phyloP scores from a whole-genome alignment of 768 basidiomycete genomes.

The Lentinula edodes region DNA sequence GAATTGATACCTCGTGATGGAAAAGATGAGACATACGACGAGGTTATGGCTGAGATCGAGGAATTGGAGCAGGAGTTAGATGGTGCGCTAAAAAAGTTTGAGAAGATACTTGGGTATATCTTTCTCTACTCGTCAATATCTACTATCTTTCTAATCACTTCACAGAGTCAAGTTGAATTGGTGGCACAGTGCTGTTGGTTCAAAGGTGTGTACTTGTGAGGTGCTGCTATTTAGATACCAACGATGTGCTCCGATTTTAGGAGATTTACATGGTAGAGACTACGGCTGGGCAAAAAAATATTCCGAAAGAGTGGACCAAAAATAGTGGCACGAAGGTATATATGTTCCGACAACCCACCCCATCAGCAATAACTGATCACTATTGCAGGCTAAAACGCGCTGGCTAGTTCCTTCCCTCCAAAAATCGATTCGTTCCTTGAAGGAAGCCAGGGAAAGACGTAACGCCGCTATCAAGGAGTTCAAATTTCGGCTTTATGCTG shows the following conservation, averaged over 20 bases:
- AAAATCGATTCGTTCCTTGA: constrained; percentile 69
- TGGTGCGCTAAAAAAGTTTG: constrained; percentile 56
- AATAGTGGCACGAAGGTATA: constrained; percentile 76
- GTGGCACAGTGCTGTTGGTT: constrained; percentile 80
- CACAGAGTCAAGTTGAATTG: constrained; percentile 46
- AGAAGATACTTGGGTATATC: constrained; percentile 60
- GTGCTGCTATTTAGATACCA: not conserved
- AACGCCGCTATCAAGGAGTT: constrained; percentile 78
- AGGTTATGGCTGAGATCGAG: constrained; percentile 63
- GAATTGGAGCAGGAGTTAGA: constrained; percentile 69
- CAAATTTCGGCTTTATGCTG: constrained; percentile 68
- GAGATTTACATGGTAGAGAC: constrained; percentile 91
- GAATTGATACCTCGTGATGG: constrained; percentile 80
- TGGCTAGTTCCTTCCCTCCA: constrained; percentile 75
- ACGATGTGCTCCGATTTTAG: constrained; percentile 27
- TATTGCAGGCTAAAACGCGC: constrained; percentile 57
- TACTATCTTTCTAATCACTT: constrained; percentile 7
- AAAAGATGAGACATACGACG: constrained; percentile 82
- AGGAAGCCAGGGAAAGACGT: constrained; percentile 91
- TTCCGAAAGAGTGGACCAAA: constrained; percentile 86
- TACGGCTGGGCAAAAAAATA: constrained; percentile 46
- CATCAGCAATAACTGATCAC: not conserved
- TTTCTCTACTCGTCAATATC: constrained; percentile 12
- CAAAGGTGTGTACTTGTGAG: constrained; percentile 48
- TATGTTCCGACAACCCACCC: constrained; percentile 4